Evolutionary conservation across 768 basidiomycete genomes (phyloP).

Genomic region (Auriscalpium microsporum): DNA sequence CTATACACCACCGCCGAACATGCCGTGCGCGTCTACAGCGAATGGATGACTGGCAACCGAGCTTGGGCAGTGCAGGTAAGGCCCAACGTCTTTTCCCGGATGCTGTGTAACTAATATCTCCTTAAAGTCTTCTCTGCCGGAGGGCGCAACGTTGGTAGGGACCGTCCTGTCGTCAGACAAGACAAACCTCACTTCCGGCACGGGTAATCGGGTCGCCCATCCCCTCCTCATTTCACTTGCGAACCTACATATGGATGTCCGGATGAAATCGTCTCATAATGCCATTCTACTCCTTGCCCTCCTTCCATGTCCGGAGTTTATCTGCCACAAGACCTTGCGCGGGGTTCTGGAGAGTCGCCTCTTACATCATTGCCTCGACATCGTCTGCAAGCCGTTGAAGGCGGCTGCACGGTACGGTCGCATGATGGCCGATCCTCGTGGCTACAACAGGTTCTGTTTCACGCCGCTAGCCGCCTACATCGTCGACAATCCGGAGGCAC

Average conservation of each 20-base stretch:
- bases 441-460: background rate
- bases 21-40: constrained; percentile 12
- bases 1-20: constrained; percentile 10
- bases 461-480: background rate
- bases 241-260: constrained; percentile 4
- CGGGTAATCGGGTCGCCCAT: constrained; percentile 3
- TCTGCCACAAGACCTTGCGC: background rate
- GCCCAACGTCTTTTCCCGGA: background rate
- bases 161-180: background rate
- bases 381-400: background rate
- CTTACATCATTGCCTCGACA: background rate
- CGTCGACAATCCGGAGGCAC: background rate
- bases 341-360: background rate
- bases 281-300: background rate
- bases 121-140: background rate
- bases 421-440: background rate
- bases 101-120: background rate
- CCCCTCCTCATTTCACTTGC: constrained; percentile 10
- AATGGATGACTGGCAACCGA: constrained; percentile 18
- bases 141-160: constrained; percentile 1
- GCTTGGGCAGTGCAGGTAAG: constrained; percentile 12
- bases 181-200: background rate
- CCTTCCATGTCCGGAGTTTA: background rate
- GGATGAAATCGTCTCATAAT: background rate
- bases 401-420: background rate